phyloP scores from a whole-genome alignment of 75 land plant genomes.

The Isoetes taiwanensis region DNA sequence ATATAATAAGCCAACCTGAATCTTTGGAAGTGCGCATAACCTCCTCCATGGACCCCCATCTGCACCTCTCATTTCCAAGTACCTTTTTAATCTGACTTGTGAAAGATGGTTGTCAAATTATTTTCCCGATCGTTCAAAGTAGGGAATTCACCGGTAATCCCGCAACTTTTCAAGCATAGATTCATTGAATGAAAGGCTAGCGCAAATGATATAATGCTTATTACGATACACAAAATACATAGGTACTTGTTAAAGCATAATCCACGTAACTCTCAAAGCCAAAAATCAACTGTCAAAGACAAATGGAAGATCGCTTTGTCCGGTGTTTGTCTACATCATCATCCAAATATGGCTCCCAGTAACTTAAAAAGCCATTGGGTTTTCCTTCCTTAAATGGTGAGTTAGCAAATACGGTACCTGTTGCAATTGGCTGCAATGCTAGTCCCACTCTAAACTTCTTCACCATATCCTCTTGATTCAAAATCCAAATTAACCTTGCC shows the following conservation, averaged over 20 bases:
- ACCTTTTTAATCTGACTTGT: conserved; percentile 91
- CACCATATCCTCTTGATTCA: conserved; percentile 83
- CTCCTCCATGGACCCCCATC: conserved; percentile 99
- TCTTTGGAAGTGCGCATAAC: conserved; percentile 91
- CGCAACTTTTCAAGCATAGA: no score
- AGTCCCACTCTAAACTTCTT: conserved; percentile 92
- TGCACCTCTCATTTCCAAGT: conserved; percentile 98
- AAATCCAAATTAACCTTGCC: conserved; percentile 98
- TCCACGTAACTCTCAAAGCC: conserved; percentile 97
- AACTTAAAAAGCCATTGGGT: conserved; percentile 91
- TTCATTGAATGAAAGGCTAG: conserved; percentile 84
- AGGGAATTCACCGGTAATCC: conserved; percentile 84
- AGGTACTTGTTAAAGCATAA: conserved; percentile 95
- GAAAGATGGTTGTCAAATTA: conserved; percentile 93
- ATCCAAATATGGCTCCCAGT: no score
- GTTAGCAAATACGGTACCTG: conserved; percentile 96
- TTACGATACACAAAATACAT: conserved; percentile 97
- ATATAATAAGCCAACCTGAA: conserved; percentile 86
- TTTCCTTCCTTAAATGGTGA: conserved; percentile 97
- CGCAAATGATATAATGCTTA: conserved; percentile 77
- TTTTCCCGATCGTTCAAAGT: conserved; percentile 93
- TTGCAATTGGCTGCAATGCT: conserved; percentile 97
- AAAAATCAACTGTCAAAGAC: no score
- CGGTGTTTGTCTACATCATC: no score
- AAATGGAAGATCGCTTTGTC: no score